A percentile compares a stretch with the other conserved stretches of the same genome.
These are phyloP conservation scores for Diplodia seriata DNA, from an alignment of 2,329 filamentous ascomycete species.

Conservation along the genomic window DNA sequence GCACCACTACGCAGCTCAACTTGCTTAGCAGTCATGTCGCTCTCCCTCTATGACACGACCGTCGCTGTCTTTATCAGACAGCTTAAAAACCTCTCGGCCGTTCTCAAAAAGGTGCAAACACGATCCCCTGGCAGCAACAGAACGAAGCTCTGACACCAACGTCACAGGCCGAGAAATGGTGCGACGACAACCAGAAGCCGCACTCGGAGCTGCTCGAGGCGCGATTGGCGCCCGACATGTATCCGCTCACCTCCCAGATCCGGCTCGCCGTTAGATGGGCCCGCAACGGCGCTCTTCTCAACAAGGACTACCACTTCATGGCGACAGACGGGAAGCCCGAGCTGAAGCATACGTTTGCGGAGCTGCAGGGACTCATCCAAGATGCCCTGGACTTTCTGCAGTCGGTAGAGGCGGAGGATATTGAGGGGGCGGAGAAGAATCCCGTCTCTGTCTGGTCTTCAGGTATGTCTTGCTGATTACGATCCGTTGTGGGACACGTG, in stretches of 20 bases:
- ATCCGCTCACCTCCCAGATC: slow-evolving; percentile 58
- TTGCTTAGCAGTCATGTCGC: slow-evolving; percentile 35
- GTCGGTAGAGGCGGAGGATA: slow-evolving; percentile 49
- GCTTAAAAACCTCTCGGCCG: slow-evolving; percentile 51
- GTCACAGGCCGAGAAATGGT: slow-evolving; percentile 12
- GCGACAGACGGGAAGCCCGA: slow-evolving; percentile 43
- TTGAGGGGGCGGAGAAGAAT: slow-evolving; percentile 45
- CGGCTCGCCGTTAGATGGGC: slow-evolving; percentile 52
- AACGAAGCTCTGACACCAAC: not conserved
- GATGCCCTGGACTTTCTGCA: slow-evolving; percentile 58
- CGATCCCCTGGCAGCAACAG: slow-evolving; percentile 37
- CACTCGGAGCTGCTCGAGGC: slow-evolving; percentile 49
- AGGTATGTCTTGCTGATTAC: not conserved
- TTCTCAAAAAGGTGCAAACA: slow-evolving; percentile 56
- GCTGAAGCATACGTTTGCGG: slow-evolving; percentile 57
- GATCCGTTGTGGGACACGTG: not conserved
- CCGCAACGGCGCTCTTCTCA: slow-evolving; percentile 49
- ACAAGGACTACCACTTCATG: slow-evolving; percentile 41
- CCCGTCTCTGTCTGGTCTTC: slow-evolving; percentile 3
- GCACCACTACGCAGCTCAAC: too few species aligned
- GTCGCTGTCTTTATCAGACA: slow-evolving; percentile 53
- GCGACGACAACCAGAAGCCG: slow-evolving; percentile 11
- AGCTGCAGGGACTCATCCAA: slow-evolving; percentile 57
- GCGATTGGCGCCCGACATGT: slow-evolving; percentile 59
- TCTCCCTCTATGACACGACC: slow-evolving; percentile 45